phyloP scores from a whole-genome alignment of 257 asterid genomes.

The Solanum gandarillasii region DNA sequence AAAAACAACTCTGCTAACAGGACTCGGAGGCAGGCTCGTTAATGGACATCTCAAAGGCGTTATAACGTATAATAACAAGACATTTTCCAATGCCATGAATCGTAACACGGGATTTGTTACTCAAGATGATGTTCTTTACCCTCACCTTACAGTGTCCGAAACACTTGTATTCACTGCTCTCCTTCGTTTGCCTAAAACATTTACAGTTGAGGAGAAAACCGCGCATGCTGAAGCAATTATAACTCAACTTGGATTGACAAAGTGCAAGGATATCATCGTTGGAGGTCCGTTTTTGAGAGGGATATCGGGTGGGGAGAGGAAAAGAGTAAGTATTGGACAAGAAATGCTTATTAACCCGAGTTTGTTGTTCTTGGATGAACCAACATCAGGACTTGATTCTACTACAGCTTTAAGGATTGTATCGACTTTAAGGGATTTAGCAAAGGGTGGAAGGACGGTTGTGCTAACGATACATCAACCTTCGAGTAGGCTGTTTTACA shows the following conservation, averaged over 20 bases:
- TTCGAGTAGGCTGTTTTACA: slow-evolving; percentile 60
- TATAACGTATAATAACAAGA: slow-evolving; percentile 47
- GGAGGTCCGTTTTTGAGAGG: slow-evolving; percentile 48
- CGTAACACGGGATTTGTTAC: slow-evolving; percentile 70
- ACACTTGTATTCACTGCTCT: slow-evolving; percentile 67
- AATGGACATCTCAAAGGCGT: slow-evolving; percentile 35
- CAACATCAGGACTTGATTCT: slow-evolving; percentile 81
- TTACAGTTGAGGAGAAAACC: slow-evolving; percentile 27
- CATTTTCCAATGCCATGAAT: slow-evolving; percentile 43
- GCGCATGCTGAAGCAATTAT: slow-evolving; percentile 42
- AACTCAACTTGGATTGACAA: slow-evolving; percentile 43
- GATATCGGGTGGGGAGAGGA: slow-evolving; percentile 72
- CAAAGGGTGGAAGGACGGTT: slow-evolving; percentile 50
- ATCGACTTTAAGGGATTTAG: slow-evolving; percentile 43
- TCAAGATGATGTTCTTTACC: slow-evolving; percentile 68
- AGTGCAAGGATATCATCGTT: slow-evolving; percentile 38
- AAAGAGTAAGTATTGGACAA: slow-evolving; percentile 77
- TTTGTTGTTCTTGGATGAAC: slow-evolving; percentile 66
- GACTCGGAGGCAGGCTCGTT: slow-evolving; percentile 54
- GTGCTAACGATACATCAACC: slow-evolving; percentile 91
- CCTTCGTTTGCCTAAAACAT: slow-evolving; percentile 43
- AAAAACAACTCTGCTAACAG: slow-evolving; percentile 70
- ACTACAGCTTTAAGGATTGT: slow-evolving; percentile 71
- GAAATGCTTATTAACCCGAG: slow-evolving; percentile 82
- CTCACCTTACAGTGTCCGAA: slow-evolving; percentile 73